A percentile compares a stretch with the other conserved stretches of the same genome.
Evolutionary conservation across 371 early-diverging fungal species (phyloP).

Genomic region (Cokeromyces recurvatus): DNA sequence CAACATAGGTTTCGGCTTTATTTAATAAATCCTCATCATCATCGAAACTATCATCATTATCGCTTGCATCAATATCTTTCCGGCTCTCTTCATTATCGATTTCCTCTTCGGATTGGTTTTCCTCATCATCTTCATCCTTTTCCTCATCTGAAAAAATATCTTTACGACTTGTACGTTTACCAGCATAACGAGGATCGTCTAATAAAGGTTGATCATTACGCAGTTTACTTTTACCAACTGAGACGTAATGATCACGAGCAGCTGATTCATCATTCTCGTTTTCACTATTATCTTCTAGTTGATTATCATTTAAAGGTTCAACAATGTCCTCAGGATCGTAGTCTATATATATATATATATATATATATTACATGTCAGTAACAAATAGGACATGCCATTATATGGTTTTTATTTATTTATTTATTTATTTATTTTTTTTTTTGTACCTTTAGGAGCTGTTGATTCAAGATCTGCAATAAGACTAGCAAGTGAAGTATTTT

Average conservation of each 20-base stretch:
- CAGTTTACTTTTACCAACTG: constrained; percentile 69
- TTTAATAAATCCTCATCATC: constrained; percentile 38
- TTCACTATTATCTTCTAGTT: constrained; percentile 44
- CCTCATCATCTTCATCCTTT: constrained; percentile 25
- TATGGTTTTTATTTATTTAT: neutral
- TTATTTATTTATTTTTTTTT: neutral
- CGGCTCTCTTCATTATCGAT: constrained; percentile 27
- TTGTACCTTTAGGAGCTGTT: constrained; percentile 69
- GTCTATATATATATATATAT: too few relatives aligned
- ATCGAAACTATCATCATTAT: constrained; percentile 15
- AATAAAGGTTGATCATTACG: constrained; percentile 57
- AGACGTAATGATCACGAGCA: constrained; percentile 66
- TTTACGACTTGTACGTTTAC: constrained; percentile 64
- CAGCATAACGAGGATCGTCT: constrained; percentile 76
- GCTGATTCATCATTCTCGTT: constrained; percentile 32
- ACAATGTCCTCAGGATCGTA: constrained; percentile 63
- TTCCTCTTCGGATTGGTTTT: constrained; percentile 25
- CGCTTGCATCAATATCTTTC: constrained; percentile 1
- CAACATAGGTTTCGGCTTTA: constrained; percentile 8
- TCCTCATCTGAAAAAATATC: constrained; percentile 51
- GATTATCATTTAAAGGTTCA: constrained; percentile 48
- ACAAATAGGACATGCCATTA: neutral
- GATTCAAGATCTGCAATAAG: constrained; percentile 67
- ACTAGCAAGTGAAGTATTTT: constrained; percentile 49
- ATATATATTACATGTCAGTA: too few relatives aligned